Base-by-base conservation (phyloP, 2,329 filamentous ascomycete species). In the Tolypocladium pustulatum region DNA sequence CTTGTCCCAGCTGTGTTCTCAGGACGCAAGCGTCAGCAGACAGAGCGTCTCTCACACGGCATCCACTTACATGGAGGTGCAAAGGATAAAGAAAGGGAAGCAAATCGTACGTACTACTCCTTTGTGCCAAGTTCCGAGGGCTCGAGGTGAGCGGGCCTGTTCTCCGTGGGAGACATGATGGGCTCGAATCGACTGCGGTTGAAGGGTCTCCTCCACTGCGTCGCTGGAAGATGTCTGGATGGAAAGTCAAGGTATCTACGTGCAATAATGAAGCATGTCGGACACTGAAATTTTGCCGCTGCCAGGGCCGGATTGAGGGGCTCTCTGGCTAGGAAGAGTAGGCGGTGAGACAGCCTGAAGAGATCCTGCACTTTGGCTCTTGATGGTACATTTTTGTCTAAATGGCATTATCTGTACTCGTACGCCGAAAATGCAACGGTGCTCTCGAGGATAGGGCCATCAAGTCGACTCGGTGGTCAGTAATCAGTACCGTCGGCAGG, bases 61-160 rank as follows among this genome's bases (percentile, higher is more conserved):
- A n/a, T n/a, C n/a, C n/a, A n/a, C n/a, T n/a, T n/a, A n/a, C n/a
- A n/a, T n/a, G n/a, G n/a, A n/a, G n/a, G n/a, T n/a, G n/a, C n/a
- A n/a, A n/a, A n/a, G n/a, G n/a, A n/a, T n/a, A n/a, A n/a, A n/a
- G 27, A 12, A 8, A 8, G 27, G 46, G 17, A 27, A 27, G 57
- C 30, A 15, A 25, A 10, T 80, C 84, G 66, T 77, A 95, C 84
- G 66, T 77, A 95, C 91, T 96, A 95, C 79, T 93, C 87, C 74
- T 91, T 96, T 36, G 91, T 96, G 56, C 93, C 93, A 36, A 97
- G 83, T 71, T 82, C 75, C 70, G 79, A 96, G 22, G 91, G 90
- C 64, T 88, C 82, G 32, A 96, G 85, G 66, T 88, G 83, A 1
- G 46, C 57, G 22, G 49, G 59, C 38, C 17, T 22, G 10, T 55